Percentiles rank a stretch among this genome's conserved stretches.
Evolutionary conservation across 768 basidiomycete genomes (phyloP).

Genomic region (Auriculariales sp.): DNA sequence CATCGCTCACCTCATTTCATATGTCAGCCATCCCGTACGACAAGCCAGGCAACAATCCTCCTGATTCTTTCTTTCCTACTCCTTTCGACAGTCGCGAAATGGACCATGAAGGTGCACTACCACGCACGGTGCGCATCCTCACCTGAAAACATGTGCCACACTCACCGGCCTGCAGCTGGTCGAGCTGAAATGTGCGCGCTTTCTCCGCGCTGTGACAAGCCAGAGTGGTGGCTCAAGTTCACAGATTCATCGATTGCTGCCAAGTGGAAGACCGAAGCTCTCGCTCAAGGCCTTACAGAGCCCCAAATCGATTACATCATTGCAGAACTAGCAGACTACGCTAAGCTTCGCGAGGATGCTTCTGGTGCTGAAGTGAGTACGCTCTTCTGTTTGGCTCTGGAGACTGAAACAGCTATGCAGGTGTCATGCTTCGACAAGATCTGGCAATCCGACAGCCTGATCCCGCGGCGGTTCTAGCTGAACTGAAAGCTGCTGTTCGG

Average conservation of each 20-base stretch:
- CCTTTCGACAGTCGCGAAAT: no score
- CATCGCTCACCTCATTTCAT: no score
- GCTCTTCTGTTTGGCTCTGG: no score
- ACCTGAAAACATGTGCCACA: no score
- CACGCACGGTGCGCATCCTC: no score
- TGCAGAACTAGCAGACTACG: constrained; percentile 34
- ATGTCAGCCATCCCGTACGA: no score
- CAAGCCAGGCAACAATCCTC: no score
- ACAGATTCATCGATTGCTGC: constrained; percentile 14
- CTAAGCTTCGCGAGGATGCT: constrained; percentile 22
- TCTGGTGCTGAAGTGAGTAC: constrained; percentile 18
- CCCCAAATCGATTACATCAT: constrained; percentile 31
- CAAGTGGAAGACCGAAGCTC: constrained; percentile 20
- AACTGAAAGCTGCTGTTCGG: constrained; percentile 5
- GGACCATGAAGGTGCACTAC: no score
- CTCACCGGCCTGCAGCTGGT: no score
- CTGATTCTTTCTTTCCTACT: no score
- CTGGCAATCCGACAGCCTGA: constrained; percentile 11
- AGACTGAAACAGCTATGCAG: constrained; percentile 1
- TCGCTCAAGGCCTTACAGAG: constrained; percentile 16
- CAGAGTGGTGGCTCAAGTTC: constrained; percentile 27
- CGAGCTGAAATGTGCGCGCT: constrained; percentile 35
- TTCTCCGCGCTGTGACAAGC: constrained; percentile 24
- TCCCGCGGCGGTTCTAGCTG: constrained; percentile 6
- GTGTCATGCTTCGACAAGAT: constrained; percentile 9